phyloP scores from a whole-genome alignment of 352 stramenopile genomes.

The Phytophthora lateralis region DNA sequence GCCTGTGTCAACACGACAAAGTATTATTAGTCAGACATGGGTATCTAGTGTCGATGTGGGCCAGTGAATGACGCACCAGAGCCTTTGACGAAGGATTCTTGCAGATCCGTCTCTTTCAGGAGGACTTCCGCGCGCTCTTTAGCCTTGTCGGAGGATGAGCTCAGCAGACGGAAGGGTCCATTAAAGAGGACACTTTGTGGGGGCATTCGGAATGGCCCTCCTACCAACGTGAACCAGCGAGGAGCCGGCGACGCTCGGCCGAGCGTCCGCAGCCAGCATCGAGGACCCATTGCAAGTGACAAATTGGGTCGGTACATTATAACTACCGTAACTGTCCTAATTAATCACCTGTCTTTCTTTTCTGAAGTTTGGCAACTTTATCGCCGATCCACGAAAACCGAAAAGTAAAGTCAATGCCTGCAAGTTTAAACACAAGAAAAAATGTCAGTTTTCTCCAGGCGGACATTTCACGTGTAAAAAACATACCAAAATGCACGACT shows the following conservation, averaged over 20 bases:
- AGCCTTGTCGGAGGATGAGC: slow-evolving; percentile 1
- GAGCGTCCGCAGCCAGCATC: slow-evolving; percentile 3
- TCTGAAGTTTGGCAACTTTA: too few relatives aligned
- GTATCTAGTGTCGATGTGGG: not conserved
- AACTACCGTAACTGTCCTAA: not conserved
- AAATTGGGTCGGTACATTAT: not conserved
- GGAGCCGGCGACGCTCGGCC: not conserved
- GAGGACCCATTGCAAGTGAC: not conserved
- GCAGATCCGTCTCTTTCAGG: slow-evolving; percentile 69
- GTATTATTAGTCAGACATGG: not conserved
- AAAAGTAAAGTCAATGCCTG: too few relatives aligned
- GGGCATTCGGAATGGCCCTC: not conserved
- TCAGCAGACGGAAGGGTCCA: not conserved
- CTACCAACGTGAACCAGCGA: not conserved
- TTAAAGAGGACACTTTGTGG: slow-evolving; percentile 1
- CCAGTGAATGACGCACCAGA: slow-evolving; percentile 44
- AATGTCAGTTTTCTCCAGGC: too few relatives aligned
- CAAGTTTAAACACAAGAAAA: too few relatives aligned
- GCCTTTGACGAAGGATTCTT: slow-evolving; percentile 87
- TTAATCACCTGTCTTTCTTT: not conserved
- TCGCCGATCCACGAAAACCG: too few relatives aligned
- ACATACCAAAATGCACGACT: too few relatives aligned
- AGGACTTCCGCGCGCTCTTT: slow-evolving; percentile 31
- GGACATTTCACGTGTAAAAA: too few relatives aligned
- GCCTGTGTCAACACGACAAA: slow-evolving; percentile 29